phyloP scores from a whole-genome alignment of 352 stramenopile genomes.

The Thalassiosira mediterranea region DNA sequence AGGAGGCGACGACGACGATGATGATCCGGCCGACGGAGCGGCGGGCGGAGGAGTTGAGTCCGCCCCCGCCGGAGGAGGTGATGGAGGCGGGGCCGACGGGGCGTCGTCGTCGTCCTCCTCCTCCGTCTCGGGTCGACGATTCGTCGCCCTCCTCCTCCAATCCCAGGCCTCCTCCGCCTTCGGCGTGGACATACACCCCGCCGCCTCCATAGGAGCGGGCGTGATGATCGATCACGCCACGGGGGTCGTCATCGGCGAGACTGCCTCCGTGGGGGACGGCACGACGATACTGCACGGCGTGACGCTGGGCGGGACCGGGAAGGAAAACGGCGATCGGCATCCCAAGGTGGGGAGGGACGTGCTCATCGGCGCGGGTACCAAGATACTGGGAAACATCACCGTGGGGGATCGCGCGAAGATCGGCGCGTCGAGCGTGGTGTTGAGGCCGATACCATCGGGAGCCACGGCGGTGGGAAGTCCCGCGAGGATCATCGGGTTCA shows the following conservation, averaged over 20 bases:
- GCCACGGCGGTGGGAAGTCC: slow-evolving; percentile 65
- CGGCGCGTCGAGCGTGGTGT: slow-evolving; percentile 59
- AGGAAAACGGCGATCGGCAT: slow-evolving; percentile 78
- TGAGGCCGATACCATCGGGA: slow-evolving; percentile 51
- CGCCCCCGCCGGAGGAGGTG: background rate
- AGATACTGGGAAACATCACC: slow-evolving; percentile 75
- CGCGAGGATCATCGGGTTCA: slow-evolving; percentile 70
- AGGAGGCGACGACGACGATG: background rate
- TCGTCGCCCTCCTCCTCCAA: slow-evolving; percentile 78
- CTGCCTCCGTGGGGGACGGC: slow-evolving; percentile 78
- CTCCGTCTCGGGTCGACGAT: slow-evolving; percentile 17
- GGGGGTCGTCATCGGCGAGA: slow-evolving; percentile 86
- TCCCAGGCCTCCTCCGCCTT: slow-evolving; percentile 68
- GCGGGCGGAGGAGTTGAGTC: background rate
- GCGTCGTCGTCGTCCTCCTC: background rate
- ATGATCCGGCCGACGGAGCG: background rate
- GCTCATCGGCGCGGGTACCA: slow-evolving; percentile 76
- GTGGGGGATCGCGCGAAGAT: slow-evolving; percentile 63
- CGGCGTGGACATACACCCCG: slow-evolving; percentile 84
- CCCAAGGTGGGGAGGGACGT: slow-evolving; percentile 80
- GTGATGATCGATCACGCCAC: slow-evolving; percentile 85
- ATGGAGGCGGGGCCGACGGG: no score
- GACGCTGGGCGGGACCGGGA: slow-evolving; percentile 83
- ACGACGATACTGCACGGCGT: slow-evolving; percentile 84
- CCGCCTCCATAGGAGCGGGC: slow-evolving; percentile 72